Evolutionary conservation across 441 rosid genomes (phyloP).

Genomic region (Gossypium gossypioides): DNA sequence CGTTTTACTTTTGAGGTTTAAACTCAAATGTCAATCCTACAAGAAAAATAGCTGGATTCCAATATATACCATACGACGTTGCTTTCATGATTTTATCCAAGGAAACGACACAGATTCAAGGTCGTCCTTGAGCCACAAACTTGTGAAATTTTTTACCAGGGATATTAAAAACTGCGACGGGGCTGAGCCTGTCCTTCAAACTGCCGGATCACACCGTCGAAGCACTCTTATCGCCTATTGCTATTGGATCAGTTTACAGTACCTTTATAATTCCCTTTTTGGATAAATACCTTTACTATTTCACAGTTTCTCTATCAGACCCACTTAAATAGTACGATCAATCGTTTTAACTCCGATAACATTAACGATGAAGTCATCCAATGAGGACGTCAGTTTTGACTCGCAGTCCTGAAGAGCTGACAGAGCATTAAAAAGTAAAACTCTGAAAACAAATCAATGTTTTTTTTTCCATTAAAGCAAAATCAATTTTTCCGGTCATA

Average conservation of each 20-base stretch:
- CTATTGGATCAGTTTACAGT: too few relatives aligned
- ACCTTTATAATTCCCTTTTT: not conserved
- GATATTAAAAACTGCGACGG: not conserved
- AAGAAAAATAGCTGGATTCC: too few relatives aligned
- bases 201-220: slow-evolving; percentile 24
- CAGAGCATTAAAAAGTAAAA: not conserved
- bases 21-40: too few relatives aligned
- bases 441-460: not conserved
- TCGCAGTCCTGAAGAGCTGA: not conserved
- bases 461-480: too few relatives aligned
- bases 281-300: too few relatives aligned
- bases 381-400: not conserved
- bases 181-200: slow-evolving; percentile 12
- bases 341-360: slow-evolving; percentile 13
- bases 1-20: too few relatives aligned
- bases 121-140: not conserved
- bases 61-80: not conserved
- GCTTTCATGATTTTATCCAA: not conserved
- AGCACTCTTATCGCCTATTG: not conserved
- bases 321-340: not conserved
- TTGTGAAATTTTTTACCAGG: not conserved
- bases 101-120: slow-evolving; percentile 7
- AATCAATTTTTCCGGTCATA: too few relatives aligned
- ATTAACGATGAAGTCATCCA: not conserved
- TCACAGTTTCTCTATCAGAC: too few relatives aligned